Evolutionary conservation across 495 filamentous ascomycete species (phyloP).

Genomic region (Penicillium bialowiezense): DNA sequence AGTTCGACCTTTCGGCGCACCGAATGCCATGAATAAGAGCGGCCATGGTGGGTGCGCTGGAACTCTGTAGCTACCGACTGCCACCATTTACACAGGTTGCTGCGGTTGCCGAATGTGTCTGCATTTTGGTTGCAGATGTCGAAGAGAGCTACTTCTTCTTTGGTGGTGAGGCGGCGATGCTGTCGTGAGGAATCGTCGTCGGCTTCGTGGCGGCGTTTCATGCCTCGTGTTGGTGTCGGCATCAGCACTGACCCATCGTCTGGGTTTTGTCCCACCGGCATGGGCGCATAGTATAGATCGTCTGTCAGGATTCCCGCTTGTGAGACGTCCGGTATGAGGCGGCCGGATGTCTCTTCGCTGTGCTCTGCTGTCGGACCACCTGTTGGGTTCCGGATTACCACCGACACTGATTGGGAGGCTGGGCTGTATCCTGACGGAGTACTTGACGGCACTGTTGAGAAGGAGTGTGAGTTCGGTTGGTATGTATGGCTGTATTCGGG

Average conservation of each 20-base stretch:
- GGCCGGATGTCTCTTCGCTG: constrained; percentile 2
- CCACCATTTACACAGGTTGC: constrained; percentile 50
- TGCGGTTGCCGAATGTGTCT: constrained; percentile 40
- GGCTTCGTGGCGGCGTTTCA: constrained; percentile 12
- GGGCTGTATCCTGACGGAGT: constrained; percentile 1
- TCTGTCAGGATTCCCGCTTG: neutral
- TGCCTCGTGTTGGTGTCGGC: constrained; percentile 7
- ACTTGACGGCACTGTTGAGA: neutral
- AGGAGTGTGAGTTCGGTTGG: neutral
- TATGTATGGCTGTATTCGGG: constrained; percentile 6
- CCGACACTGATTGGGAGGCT: constrained; percentile 3
- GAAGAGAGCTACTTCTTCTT: constrained; percentile 43
- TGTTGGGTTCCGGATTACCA: constrained; percentile 1
- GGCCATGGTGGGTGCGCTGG: constrained; percentile 32
- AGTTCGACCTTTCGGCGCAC: constrained; percentile 46
- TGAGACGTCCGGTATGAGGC: neutral
- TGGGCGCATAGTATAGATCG: constrained; percentile 8
- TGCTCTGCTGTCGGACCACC: neutral
- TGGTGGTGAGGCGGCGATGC: constrained; percentile 42
- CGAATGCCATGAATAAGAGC: constrained; percentile 47
- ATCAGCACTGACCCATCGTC: neutral
- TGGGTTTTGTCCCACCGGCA: constrained; percentile 3
- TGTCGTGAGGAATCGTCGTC: constrained; percentile 27
- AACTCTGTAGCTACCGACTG: constrained; percentile 41
- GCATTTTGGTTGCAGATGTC: constrained; percentile 44